phyloP scores from a whole-genome alignment of 2,329 filamentous ascomycete genomes.

The Metarhizium humberi region DNA sequence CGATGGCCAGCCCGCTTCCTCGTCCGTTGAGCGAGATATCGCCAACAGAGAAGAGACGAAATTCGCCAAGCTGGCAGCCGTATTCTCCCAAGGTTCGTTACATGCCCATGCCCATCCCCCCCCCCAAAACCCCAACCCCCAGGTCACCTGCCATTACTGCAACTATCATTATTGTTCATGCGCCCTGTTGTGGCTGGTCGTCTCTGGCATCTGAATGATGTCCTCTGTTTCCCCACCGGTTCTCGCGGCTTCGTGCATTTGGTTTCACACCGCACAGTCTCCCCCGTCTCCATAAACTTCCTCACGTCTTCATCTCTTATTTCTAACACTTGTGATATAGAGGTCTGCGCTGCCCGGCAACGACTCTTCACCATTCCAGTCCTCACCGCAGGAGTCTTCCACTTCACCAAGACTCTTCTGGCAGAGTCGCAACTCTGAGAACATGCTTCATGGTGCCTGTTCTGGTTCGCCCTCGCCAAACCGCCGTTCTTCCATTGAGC shows the following conservation, averaged over 20 bases:
- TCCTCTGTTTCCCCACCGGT: background rate
- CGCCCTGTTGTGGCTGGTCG: background rate
- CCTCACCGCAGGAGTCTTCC: constrained; percentile 60
- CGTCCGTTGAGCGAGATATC: constrained; percentile 84
- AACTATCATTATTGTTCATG: background rate
- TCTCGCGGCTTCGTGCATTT: background rate
- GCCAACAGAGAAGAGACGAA: constrained; percentile 74
- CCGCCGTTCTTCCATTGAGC: constrained; percentile 87
- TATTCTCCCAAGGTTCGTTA: constrained; percentile 27
- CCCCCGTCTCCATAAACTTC: background rate
- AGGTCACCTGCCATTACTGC: background rate
- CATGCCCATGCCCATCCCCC: background rate
- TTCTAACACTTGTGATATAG: constrained; percentile 30
- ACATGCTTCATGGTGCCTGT: constrained; percentile 55
- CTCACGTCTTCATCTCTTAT: background rate
- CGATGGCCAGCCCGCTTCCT: constrained; percentile 49
- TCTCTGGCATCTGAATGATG: background rate
- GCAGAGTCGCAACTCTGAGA: constrained; percentile 76
- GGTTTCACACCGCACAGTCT: constrained; percentile 6
- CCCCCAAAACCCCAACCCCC: too few relatives aligned
- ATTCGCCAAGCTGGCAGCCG: constrained; percentile 87
- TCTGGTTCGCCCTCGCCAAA: constrained; percentile 58
- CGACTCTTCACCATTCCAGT: constrained; percentile 78
- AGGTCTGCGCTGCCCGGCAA: constrained; percentile 56
- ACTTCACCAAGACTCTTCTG: constrained; percentile 83